phyloP scores from a whole-genome alignment of 1,139 yeast species.

The Kluyveromyces sp. region DNA sequence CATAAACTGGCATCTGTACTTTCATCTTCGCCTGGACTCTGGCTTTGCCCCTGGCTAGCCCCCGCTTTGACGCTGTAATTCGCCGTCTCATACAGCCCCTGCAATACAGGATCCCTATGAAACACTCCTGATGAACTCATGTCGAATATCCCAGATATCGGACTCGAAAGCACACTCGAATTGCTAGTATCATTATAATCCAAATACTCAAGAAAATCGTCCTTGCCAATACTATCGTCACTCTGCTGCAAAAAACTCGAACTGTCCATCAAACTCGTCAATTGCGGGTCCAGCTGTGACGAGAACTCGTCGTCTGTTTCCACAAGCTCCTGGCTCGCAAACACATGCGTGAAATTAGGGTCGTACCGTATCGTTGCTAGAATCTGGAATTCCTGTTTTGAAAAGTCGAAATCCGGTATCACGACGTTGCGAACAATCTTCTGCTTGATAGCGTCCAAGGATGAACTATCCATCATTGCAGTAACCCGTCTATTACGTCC shows the following conservation, averaged over 20 bases:
- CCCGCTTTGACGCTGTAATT: too few species aligned
- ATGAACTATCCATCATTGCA: background rate
- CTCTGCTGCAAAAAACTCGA: background rate
- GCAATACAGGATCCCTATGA: background rate
- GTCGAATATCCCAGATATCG: conserved; percentile 6
- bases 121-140: background rate
- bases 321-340: background rate
- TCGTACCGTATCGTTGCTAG: conserved; percentile 70
- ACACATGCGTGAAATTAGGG: conserved; percentile 36
- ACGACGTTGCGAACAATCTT: background rate
- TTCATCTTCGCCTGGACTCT: background rate
- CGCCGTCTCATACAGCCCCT: background rate
- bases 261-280: conserved; percentile 1
- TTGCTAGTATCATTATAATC: background rate
- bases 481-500: too few species aligned
- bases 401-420: background rate
- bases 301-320: background rate
- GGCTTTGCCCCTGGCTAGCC: too few species aligned
- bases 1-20: conserved; percentile 8
- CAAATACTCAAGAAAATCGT: background rate
- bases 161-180: background rate
- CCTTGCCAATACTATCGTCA: conserved; percentile 1
- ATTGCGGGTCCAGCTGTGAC: conserved; percentile 1
- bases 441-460: background rate
- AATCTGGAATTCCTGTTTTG: conserved; percentile 38